phyloP scores from a whole-genome alignment of 768 basidiomycete genomes.

The Dentipellis fragilis region DNA sequence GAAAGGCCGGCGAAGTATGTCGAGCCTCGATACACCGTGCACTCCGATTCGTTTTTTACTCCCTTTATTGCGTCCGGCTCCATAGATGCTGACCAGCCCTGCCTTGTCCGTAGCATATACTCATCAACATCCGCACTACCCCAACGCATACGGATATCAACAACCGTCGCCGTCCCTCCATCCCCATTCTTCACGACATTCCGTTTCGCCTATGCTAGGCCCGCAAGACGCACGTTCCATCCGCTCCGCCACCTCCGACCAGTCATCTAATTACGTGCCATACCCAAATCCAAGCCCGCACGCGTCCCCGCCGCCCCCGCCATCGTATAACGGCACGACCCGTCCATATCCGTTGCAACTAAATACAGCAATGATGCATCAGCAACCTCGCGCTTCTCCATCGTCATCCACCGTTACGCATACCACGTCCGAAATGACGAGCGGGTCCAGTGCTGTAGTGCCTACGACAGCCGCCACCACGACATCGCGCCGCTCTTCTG shows the following conservation, averaged over 20 bases:
- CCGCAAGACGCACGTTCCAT: slow-evolving; percentile 27
- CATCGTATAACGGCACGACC: slow-evolving; percentile 7
- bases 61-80: no score
- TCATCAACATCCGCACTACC: no score
- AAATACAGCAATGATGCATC: slow-evolving; percentile 34
- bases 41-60: no score
- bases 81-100: no score
- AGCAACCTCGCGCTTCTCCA: slow-evolving; percentile 22
- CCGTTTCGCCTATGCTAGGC: slow-evolving; percentile 2
- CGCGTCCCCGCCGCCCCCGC: neutral
- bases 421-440: slow-evolving; percentile 16
- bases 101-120: no score
- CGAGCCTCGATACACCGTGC: no score
- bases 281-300: neutral
- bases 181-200: slow-evolving; percentile 1
- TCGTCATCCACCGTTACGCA: slow-evolving; percentile 15
- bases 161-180: neutral
- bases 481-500: slow-evolving; percentile 49
- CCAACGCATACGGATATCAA: neutral
- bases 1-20: no score
- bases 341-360: slow-evolving; percentile 48
- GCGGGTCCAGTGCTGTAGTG: no score
- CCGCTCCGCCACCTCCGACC: slow-evolving; percentile 27
- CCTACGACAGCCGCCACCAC: slow-evolving; percentile 16
- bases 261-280: slow-evolving; percentile 14